These are phyloP conservation scores for Trichoderma atrobrunneum DNA, from an alignment of 2,329 filamentous ascomycete genomes.

Conservation along the genomic window DNA sequence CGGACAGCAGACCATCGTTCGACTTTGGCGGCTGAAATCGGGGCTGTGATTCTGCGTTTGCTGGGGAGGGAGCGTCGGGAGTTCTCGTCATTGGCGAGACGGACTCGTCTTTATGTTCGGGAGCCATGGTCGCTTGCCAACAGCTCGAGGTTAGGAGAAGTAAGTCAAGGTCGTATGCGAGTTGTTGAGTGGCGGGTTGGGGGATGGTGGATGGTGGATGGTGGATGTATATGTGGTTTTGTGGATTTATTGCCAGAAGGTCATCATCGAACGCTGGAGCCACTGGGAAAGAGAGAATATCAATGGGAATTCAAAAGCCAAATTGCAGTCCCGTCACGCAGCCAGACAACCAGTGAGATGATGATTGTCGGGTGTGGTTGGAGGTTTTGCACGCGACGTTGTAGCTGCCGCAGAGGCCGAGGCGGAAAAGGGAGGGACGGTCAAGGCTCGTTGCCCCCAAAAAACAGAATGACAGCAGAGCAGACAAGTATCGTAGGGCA, in stretches of 20 bases:
- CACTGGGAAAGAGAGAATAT: not conserved
- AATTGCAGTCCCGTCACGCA: not conserved
- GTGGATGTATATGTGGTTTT: not conserved
- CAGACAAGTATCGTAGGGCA: not conserved
- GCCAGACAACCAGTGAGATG: not conserved
- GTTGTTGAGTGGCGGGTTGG: not conserved
- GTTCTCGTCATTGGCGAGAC: conserved; percentile 23
- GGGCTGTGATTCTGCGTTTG: conserved; percentile 15
- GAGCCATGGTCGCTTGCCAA: conserved; percentile 12
- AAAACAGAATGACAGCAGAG: not conserved
- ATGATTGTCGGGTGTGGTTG: not conserved
- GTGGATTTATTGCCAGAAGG: not conserved
- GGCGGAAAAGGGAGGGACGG: conserved; percentile 13
- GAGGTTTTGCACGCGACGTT: conserved; percentile 4
- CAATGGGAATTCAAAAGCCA: not conserved
- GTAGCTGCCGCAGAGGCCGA: not conserved
- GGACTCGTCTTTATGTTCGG: conserved; percentile 19
- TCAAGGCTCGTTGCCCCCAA: not conserved
- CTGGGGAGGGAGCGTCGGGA: conserved; percentile 19
- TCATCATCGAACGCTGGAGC: not conserved
- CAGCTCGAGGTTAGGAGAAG: not conserved
- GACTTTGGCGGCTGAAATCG: conserved; percentile 14
- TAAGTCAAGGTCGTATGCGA: not conserved
- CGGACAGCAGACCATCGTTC: conserved; percentile 18
- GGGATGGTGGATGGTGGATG: not conserved